Evolutionary conservation across 495 filamentous ascomycete genomes (phyloP).

Genomic region (Penicillium robsamsonii): DNA sequence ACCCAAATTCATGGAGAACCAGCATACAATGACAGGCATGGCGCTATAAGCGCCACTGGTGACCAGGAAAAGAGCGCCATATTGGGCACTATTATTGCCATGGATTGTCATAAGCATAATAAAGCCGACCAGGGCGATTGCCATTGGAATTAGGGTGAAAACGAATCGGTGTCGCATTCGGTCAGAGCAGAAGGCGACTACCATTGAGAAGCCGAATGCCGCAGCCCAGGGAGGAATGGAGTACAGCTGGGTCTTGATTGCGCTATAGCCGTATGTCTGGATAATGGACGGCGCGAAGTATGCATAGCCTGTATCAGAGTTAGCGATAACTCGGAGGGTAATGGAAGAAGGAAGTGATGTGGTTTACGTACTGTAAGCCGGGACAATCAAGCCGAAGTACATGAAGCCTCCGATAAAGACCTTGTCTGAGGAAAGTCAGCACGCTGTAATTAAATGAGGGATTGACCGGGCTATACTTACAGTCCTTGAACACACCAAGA

Average conservation of each 20-base stretch:
- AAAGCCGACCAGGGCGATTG: slow-evolving; percentile 67
- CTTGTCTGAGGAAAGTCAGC: slow-evolving; percentile 47
- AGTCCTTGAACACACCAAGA: slow-evolving; percentile 70
- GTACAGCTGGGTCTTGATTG: slow-evolving; percentile 75
- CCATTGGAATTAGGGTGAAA: slow-evolving; percentile 65
- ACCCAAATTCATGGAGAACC: slow-evolving; percentile 91
- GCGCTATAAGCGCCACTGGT: slow-evolving; percentile 62
- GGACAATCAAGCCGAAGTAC: slow-evolving; percentile 81
- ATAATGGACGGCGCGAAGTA: slow-evolving; percentile 83
- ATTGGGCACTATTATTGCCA: slow-evolving; percentile 56
- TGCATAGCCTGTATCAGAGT: slow-evolving; percentile 50
- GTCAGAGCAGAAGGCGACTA: slow-evolving; percentile 70
- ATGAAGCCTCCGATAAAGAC: slow-evolving; percentile 78
- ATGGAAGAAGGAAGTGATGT: slow-evolving; percentile 20
- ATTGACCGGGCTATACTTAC: slow-evolving; percentile 33
- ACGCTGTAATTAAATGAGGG: neutral
- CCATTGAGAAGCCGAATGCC: slow-evolving; percentile 71
- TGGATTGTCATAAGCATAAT: slow-evolving; percentile 68
- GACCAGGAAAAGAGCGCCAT: slow-evolving; percentile 72
- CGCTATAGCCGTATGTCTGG: slow-evolving; percentile 57
- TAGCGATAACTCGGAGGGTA: slow-evolving; percentile 5
- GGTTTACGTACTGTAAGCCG: slow-evolving; percentile 65
- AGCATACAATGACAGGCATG: slow-evolving; percentile 84
- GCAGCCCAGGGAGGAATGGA: slow-evolving; percentile 86
- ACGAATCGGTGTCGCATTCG: slow-evolving; percentile 67